phyloP scores from a whole-genome alignment of 2,329 filamentous ascomycete species.

The Hymenotorrendiella dingleyae region DNA sequence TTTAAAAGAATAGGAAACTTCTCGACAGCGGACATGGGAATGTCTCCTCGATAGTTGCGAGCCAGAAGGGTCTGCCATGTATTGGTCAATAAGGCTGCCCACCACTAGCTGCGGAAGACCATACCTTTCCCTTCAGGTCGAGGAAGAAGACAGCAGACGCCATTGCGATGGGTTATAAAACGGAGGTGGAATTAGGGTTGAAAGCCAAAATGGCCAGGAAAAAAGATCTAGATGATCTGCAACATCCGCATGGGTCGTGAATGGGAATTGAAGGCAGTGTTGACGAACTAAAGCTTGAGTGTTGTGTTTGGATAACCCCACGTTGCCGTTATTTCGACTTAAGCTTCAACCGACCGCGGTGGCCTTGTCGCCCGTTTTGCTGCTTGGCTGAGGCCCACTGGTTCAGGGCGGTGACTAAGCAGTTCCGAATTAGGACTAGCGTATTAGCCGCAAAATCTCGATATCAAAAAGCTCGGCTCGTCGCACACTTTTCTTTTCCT shows the following conservation, averaged over 20 bases:
- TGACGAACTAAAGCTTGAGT: neutral
- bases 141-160: slow-evolving; percentile 98
- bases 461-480: slow-evolving; percentile 17
- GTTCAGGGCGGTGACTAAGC: neutral
- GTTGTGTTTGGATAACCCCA: slow-evolving; percentile 20
- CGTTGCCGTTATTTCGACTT: slow-evolving; percentile 12
- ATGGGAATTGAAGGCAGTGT: slow-evolving; percentile 4
- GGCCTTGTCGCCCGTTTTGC: slow-evolving; percentile 15
- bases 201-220: slow-evolving; percentile 14
- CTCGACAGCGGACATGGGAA: slow-evolving; percentile 98
- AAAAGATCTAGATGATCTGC: slow-evolving; percentile 7
- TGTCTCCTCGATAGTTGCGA: slow-evolving; percentile 96
- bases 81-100: slow-evolving; percentile 18
- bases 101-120: slow-evolving; percentile 20
- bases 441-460: neutral
- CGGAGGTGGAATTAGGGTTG: slow-evolving; percentile 1
- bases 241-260: slow-evolving; percentile 20
- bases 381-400: slow-evolving; percentile 4
- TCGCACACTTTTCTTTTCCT: slow-evolving; percentile 34
- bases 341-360: slow-evolving; percentile 14
- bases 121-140: slow-evolving; percentile 98
- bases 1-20: slow-evolving; percentile 94
- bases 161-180: slow-evolving; percentile 48
- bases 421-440: slow-evolving; percentile 14
- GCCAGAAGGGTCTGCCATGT: slow-evolving; percentile 79